Evolutionary conservation across 495 filamentous ascomycete genomes (phyloP), one percentile per base, ranked within the genome.

Genomic region (Tirmania nivea): DNA sequence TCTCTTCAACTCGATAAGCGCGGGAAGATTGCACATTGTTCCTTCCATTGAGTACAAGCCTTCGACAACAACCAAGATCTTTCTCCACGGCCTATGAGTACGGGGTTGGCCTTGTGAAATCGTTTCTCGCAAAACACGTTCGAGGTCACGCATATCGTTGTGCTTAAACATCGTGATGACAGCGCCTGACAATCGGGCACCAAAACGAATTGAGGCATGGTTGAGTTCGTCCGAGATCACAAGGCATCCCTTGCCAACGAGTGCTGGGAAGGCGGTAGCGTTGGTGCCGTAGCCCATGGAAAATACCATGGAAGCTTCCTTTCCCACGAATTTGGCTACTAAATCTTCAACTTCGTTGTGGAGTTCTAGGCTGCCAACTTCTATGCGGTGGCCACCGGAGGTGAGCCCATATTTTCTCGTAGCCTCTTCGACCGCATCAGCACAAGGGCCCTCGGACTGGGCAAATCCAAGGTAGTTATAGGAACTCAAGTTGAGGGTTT

Each of bases 401-500:
- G 75, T 80, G 59, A 94, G 77, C 34, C 88, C 87, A 57, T 90
- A 87, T 65, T 81, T 86, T 65, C 78, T 79, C 57, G 92, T 78
- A 37, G 73, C 72, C 21, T 88, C 83, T 69, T 96, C 90, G 7
- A 89, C 85, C 21, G 83, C 78, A 68, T 96, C 92, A 31, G 92
- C 92, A 66, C 92, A 96, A 37, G 89, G 89, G 14, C 90, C 90
- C 62, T 94, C 87, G 0, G 90, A 96, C 67, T 97, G 92, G 54
- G 90, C 90, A 63, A 97, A 97, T 31, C 90, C 90, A 8, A 97
- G 83, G 60, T 97, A 97, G 63, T 97, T 97, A 74, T 97, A 97
- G 4, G 90, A 97, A 70, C 87, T 94, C 79, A 97, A 78, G 66
- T 97, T 97, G 54, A 97, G 69, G 0, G 90, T 95, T 64, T 97